These are phyloP conservation scores for Hirsutella minnesotensis DNA, from an alignment of 2,329 filamentous ascomycete species.

Conservation along the genomic window DNA sequence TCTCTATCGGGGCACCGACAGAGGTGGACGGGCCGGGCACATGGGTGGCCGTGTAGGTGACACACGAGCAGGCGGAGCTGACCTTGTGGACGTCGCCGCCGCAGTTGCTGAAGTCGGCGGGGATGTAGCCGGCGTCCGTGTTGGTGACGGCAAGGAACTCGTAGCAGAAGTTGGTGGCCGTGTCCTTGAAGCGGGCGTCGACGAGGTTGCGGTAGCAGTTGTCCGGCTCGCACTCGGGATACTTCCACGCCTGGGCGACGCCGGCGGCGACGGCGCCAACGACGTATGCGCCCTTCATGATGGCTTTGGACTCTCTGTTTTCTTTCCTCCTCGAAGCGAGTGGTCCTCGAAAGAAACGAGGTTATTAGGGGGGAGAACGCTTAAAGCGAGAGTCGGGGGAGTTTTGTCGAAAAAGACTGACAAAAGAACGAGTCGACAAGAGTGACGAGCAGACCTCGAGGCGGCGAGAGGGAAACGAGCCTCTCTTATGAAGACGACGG, in stretches of 20 bases:
- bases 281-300: conserved; percentile 21
- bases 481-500: not conserved
- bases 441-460: not conserved
- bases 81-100: conserved; percentile 5
- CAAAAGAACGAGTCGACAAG: not conserved
- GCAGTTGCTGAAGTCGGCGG: conserved; percentile 20
- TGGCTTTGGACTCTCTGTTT: conserved; percentile 3
- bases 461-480: not conserved
- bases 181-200: conserved; percentile 17
- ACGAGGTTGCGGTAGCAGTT: conserved; percentile 25
- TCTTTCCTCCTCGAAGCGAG: not conserved
- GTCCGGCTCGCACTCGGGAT: conserved; percentile 17
- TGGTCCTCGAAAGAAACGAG: not conserved
- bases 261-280: conserved; percentile 19
- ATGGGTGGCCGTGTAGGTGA: conserved; percentile 22
- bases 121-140: conserved; percentile 15
- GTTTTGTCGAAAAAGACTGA: not conserved
- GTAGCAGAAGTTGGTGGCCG: conserved; percentile 19
- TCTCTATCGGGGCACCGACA: conserved; percentile 1
- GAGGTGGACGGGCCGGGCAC: conserved; percentile 4
- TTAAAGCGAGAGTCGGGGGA: not conserved
- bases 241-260: conserved; percentile 14
- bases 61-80: conserved; percentile 25
- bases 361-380: not conserved
- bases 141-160: conserved; percentile 17